These are phyloP conservation scores for Hypoxylon sp. DNA, from an alignment of 2,329 filamentous ascomycete species.

Conservation along the genomic window DNA sequence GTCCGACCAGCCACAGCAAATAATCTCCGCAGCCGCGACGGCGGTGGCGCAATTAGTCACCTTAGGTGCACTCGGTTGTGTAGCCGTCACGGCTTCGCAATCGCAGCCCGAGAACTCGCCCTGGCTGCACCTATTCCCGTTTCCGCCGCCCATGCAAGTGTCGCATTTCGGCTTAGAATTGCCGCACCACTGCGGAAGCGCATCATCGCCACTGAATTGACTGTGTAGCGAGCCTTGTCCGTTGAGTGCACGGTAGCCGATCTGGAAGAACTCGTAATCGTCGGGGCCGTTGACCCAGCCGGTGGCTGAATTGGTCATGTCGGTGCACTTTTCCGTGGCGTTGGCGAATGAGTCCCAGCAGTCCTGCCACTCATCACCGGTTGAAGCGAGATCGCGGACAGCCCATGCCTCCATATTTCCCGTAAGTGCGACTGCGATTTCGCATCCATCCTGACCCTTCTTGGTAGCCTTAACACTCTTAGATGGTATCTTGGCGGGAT, in stretches of 20 bases:
- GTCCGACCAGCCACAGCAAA: not conserved
- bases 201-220: not conserved
- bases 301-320: not conserved
- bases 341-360: conserved; percentile 22
- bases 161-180: not conserved
- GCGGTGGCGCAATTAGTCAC: conserved; percentile 1
- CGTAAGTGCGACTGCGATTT: not conserved
- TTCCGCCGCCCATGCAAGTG: not conserved
- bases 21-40: not conserved
- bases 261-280: conserved; percentile 8
- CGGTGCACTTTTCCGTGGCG: conserved; percentile 5
- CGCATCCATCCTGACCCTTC: not conserved
- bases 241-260: not conserved
- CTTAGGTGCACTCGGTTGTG: not conserved
- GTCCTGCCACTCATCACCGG: conserved; percentile 1
- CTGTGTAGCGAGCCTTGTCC: not conserved
- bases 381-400: not conserved
- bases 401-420: not conserved
- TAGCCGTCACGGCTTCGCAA: not conserved
- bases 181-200: not conserved
- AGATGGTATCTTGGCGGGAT: not conserved
- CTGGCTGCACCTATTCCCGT: not conserved
- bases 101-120: not conserved
- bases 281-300: conserved; percentile 12
- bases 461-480: not conserved